Conservation (phyloP, 169 alveolate species). For the Blepharisma undulans region DNA sequence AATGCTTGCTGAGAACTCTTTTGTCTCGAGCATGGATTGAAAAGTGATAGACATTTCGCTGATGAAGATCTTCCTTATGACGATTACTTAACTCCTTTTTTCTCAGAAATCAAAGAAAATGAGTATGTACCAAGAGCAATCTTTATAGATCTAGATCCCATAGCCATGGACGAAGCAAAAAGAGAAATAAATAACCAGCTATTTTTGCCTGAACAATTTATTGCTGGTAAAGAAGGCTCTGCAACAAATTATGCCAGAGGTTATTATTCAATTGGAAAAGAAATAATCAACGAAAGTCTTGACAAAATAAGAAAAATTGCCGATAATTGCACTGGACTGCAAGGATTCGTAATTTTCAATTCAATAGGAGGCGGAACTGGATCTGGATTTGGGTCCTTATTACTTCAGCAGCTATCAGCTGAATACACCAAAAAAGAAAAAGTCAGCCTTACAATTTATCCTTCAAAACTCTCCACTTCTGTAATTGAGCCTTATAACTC, state of each 20-base stretch:
- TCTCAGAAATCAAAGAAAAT: constrained; percentile 98
- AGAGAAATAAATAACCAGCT: constrained; percentile 97
- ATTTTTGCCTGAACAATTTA: constrained; percentile 98
- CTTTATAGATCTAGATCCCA: constrained; percentile 97
- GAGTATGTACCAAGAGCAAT: constrained; percentile 98
- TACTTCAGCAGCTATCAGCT: constrained; percentile 96
- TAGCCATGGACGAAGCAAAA: constrained; percentile 98
- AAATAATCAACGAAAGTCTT: constrained; percentile 93
- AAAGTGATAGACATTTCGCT: constrained; percentile 98
- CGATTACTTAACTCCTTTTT: constrained; percentile 97
- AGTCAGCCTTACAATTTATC: constrained; percentile 96
- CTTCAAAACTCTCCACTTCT: constrained; percentile 96
- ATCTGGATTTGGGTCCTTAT: constrained; percentile 97
- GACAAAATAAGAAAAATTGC: constrained; percentile 98
- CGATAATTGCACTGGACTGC: constrained; percentile 98
- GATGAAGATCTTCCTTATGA: constrained; percentile 93
- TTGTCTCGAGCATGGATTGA: constrained; percentile 98
- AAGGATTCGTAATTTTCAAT: constrained; percentile 97
- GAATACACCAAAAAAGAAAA: constrained; percentile 97
- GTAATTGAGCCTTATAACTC: constrained; percentile 99
- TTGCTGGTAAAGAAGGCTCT: constrained; percentile 99
- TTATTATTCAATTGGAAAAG: constrained; percentile 97
- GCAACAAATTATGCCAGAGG: constrained; percentile 99
- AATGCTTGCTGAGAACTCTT: constrained; percentile 99
- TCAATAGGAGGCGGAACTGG: constrained; percentile 99